phyloP scores from a whole-genome alignment of 2,329 filamentous ascomycete species.

The Bipolaris oryzae region DNA sequence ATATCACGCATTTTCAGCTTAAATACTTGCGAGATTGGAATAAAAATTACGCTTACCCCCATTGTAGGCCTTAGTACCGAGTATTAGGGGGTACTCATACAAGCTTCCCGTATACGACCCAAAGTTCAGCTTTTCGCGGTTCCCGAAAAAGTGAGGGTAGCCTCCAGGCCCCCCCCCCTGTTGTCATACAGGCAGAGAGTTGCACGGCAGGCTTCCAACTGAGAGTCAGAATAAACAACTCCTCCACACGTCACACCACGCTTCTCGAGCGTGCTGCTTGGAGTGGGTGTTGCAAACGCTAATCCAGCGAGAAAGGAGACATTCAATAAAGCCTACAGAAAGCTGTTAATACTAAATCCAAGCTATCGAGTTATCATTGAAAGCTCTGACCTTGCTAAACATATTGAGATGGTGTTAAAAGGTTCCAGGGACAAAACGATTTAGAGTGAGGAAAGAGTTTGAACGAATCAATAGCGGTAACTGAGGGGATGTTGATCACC shows the following conservation, averaged over 20 bases:
- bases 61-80: background rate
- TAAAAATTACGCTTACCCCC: background rate
- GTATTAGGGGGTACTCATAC: background rate
- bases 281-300: background rate
- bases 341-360: background rate
- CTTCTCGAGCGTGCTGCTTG: background rate
- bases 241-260: background rate
- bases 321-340: background rate
- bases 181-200: background rate
- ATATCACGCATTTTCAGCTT: too few species aligned
- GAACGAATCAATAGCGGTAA: too few species aligned
- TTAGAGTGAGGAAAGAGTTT: too few species aligned
- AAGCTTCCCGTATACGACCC: background rate
- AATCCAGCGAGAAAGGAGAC: background rate
- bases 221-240: constrained; percentile 4
- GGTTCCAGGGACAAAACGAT: too few species aligned
- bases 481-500: too few species aligned
- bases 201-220: background rate
- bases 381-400: constrained; percentile 24
- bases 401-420: background rate
- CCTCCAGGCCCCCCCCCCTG: background rate
- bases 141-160: background rate
- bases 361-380: constrained; percentile 14
- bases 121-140: background rate
- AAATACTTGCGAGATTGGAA: background rate